Evolutionary conservation across 768 basidiomycete species (phyloP).

Genomic region (Rhodocollybia butyracea): DNA sequence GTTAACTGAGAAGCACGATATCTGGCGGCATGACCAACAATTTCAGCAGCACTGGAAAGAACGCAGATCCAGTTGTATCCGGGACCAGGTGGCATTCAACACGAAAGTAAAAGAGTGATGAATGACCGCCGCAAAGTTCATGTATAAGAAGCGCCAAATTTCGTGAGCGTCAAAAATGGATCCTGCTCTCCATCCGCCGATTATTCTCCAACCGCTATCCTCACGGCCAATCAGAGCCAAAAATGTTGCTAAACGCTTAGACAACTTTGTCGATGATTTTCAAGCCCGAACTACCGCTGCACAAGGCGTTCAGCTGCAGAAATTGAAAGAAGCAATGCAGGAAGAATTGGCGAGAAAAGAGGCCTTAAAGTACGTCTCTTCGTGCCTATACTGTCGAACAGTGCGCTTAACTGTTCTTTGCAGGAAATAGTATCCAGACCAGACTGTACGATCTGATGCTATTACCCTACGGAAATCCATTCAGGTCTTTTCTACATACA

Average conservation of each 20-base stretch:
- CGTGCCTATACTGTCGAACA: too few species aligned
- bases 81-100: conserved; percentile 63
- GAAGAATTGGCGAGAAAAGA: conserved; percentile 30
- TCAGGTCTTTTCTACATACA: too few species aligned
- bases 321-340: conserved; percentile 48
- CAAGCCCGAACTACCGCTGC: conserved; percentile 41
- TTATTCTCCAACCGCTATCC: conserved; percentile 37
- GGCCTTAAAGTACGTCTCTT: too few species aligned
- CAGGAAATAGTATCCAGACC: too few species aligned
- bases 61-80: conserved; percentile 74
- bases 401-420: too few species aligned
- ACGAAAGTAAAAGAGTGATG: neutral
- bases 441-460: too few species aligned
- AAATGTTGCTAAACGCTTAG: conserved; percentile 36
- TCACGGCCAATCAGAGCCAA: conserved; percentile 36
- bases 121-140: too few species aligned
- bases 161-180: conserved; percentile 2
- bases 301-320: conserved; percentile 56
- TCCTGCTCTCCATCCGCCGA: conserved; percentile 1
- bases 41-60: conserved; percentile 53
- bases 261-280: conserved; percentile 47
- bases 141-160: too few species aligned
- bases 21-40: conserved; percentile 60
- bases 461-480: too few species aligned
- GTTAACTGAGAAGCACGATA: conserved; percentile 46